Evolutionary conservation across 2,329 filamentous ascomycete genomes (phyloP).

Genomic region (Colletotrichum filicis): DNA sequence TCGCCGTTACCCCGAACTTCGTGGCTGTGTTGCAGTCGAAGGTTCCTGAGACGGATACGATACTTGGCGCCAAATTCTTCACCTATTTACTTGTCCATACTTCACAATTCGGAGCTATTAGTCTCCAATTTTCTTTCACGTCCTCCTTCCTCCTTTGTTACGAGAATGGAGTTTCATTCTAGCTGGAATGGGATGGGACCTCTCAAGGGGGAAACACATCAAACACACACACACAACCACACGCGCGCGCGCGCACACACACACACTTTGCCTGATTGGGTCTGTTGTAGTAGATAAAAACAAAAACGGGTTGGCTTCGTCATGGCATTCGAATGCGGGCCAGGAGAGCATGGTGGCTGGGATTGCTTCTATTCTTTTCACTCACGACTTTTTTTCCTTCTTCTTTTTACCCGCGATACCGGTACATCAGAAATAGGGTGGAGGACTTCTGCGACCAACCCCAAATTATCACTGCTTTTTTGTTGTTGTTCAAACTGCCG

Average conservation of each 20-base stretch:
- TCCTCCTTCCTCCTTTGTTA: conserved; percentile 4
- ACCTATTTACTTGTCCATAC: not conserved
- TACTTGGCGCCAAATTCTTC: not conserved
- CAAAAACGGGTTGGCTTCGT: conserved; percentile 20
- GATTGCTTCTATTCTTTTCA: not conserved
- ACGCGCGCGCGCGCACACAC: not conserved
- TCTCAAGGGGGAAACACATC: not conserved
- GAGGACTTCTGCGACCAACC: not conserved
- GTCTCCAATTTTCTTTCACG: conserved; percentile 6
- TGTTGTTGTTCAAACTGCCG: not conserved
- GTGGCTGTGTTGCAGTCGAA: conserved; percentile 34
- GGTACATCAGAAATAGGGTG: conserved; percentile 19
- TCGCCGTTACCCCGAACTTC: conserved; percentile 42
- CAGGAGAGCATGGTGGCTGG: conserved; percentile 9
- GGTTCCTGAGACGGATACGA: conserved; percentile 11
- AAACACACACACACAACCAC: not conserved
- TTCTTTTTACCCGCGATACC: not conserved
- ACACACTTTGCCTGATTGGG: conserved; percentile 15
- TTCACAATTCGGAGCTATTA: not conserved
- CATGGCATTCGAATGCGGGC: conserved; percentile 21
- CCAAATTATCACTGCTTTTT: not conserved
- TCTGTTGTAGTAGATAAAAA: conserved; percentile 31
- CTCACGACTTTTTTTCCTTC: not conserved
- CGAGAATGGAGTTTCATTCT: conserved; percentile 24
- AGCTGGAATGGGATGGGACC: conserved; percentile 29